Percentiles rank a stretch among this genome's conserved stretches.
phyloP scores from a whole-genome alignment of 306 rosid genomes.

The Prunus mume region DNA sequence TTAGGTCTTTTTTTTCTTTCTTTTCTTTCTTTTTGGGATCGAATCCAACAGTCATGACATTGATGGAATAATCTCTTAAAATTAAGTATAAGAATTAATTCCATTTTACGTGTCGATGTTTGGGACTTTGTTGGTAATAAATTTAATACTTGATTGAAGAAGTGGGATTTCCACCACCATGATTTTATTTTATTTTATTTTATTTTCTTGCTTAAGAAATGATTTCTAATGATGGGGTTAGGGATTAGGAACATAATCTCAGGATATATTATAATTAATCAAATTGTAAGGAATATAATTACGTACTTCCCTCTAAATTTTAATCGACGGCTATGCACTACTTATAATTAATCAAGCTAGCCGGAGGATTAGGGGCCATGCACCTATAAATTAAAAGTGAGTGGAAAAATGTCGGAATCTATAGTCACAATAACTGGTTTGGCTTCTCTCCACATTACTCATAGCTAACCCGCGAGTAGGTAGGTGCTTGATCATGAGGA shows the following conservation, averaged over 20 bases:
- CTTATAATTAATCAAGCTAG: not conserved
- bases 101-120: slow-evolving; percentile 1
- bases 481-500: not conserved
- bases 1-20: not conserved
- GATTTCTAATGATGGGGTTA: slow-evolving; percentile 24
- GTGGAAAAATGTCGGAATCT: slow-evolving; percentile 54
- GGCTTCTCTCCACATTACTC: not conserved
- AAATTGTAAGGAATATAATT: not conserved
- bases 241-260: slow-evolving; percentile 24
- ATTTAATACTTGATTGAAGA: slow-evolving; percentile 14
- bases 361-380: not conserved
- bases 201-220: not conserved
- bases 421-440: slow-evolving; percentile 26
- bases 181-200: not conserved
- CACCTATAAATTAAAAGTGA: slow-evolving; percentile 7
- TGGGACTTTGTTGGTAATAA: not conserved
- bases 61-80: slow-evolving; percentile 3
- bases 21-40: not conserved
- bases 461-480: not conserved
- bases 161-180: slow-evolving; percentile 29
- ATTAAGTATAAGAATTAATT: slow-evolving; percentile 19
- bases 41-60: slow-evolving; percentile 6
- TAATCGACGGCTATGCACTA: not conserved
- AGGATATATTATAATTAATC: not conserved
- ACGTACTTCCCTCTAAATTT: not conserved